Base-by-base conservation (phyloP, 2,329 filamentous ascomycete species). In the Phialophora macrospora region DNA sequence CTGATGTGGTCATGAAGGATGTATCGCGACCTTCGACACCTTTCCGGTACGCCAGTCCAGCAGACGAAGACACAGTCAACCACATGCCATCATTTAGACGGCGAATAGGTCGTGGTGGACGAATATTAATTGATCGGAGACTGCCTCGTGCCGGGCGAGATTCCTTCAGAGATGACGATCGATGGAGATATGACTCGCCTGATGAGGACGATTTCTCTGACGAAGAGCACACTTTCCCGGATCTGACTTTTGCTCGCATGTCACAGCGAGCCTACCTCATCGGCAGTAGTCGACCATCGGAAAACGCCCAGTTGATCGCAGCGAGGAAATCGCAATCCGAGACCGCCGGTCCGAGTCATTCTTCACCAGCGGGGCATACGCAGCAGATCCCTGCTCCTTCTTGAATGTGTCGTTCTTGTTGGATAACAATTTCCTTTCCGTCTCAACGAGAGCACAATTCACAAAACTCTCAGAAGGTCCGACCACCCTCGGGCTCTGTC, bases 171-270 rank as follows among this genome's bases (percentile, higher is more conserved):
- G 79, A 83, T 63, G 79, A 83, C 63, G 91, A 94, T 75, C 86
- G 88, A 67, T 97, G 90, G 85, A 96, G 93, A 79, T 96, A 92
- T 79, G 92, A 96, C 74, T 88, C 89, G 28, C 91, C 96, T 72
- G 91, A 93, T 67, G 89, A 90, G 68, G 92, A 93, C 14, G 49
- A 55, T 60, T 90, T 60, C 49, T 54, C 55, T 20, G 69, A 68
- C 32, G 55, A 49, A 9, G 67, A 67, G 55, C 44, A 44, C 26
- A 52, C 17, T n/a, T 32, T 52, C 12, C 68, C 66, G 44, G 64
- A 68, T 30, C 51, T 64, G 46, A 64, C 60, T 28, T 62, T 66
- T 62, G 61, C 60, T 64, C 82, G 85, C 73, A 86, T 86, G 77
- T 80, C 82, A 62, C 85, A 86, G 73, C 82, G 85, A 55, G 80